phyloP scores from a whole-genome alignment of 371 early-diverging fungal genomes.

The Apophysomyces ossiformis region DNA sequence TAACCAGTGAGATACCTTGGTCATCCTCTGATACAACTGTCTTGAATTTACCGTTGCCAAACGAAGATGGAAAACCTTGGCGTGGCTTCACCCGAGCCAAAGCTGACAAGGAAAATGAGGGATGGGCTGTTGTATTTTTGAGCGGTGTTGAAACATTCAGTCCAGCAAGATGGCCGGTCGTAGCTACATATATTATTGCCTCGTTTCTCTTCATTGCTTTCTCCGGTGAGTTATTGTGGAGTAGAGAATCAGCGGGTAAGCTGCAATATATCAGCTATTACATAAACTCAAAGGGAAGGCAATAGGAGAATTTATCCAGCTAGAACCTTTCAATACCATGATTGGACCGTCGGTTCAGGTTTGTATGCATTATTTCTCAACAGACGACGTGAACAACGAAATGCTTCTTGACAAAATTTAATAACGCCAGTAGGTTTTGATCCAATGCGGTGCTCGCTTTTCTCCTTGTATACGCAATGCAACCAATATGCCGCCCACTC shows the following conservation, averaged over 20 bases:
- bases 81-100: not conserved
- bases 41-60: too few relatives aligned
- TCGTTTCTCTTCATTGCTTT: constrained; percentile 21
- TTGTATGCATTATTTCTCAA: not conserved
- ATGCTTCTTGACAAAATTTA: not conserved
- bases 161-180: constrained; percentile 19
- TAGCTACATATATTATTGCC: constrained; percentile 21
- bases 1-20: too few relatives aligned
- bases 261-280: not conserved
- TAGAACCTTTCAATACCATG: constrained; percentile 32
- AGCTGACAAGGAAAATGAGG: not conserved
- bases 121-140: constrained; percentile 16
- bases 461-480: constrained; percentile 57
- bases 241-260: constrained; percentile 23
- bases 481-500: constrained; percentile 27
- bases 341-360: constrained; percentile 33
- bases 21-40: too few relatives aligned
- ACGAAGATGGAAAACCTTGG: too few relatives aligned
- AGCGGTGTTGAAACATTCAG: constrained; percentile 20
- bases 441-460: constrained; percentile 53
- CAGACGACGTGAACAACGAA: not conserved
- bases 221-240: constrained; percentile 28
- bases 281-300: not conserved
- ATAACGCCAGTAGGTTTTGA: constrained; percentile 29
- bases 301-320: constrained; percentile 28